Evolutionary conservation across 2,329 filamentous ascomycete species (phyloP).

Genomic region (Talaromyces sp.): DNA sequence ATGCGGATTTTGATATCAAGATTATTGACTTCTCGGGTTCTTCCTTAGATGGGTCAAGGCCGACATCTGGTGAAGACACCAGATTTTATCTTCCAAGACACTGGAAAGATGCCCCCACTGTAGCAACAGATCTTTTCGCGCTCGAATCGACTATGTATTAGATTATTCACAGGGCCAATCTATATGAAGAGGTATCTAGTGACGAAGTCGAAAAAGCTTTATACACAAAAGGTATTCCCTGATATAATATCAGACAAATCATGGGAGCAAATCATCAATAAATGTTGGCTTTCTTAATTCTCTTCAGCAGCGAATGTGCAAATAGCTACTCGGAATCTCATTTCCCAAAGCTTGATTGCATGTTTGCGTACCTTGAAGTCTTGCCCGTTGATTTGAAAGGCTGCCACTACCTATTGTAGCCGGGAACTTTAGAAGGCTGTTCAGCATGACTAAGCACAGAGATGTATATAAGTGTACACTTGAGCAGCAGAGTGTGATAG

Average conservation of each 20-base stretch:
- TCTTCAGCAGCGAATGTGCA: slow-evolving; percentile 18
- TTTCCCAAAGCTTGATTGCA: not conserved
- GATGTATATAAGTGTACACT: no score
- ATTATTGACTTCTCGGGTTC: slow-evolving; percentile 32
- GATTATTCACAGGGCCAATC: slow-evolving; percentile 18
- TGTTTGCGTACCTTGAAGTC: not conserved
- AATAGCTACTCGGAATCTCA: slow-evolving; percentile 8
- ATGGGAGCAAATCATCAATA: slow-evolving; percentile 22
- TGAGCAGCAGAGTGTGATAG: no score
- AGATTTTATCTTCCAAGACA: slow-evolving; percentile 23
- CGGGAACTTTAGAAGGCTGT: no score
- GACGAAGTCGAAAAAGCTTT: slow-evolving; percentile 20
- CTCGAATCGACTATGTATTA: slow-evolving; percentile 26
- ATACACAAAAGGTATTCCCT: slow-evolving; percentile 18
- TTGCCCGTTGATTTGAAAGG: no score
- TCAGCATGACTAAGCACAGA: no score
- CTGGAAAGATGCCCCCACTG: slow-evolving; percentile 21
- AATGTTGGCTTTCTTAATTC: slow-evolving; percentile 23
- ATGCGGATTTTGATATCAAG: slow-evolving; percentile 36
- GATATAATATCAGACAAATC: slow-evolving; percentile 19
- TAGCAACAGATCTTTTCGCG: slow-evolving; percentile 24
- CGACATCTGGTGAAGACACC: slow-evolving; percentile 9
- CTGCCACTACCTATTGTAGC: no score
- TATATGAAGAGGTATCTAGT: slow-evolving; percentile 23
- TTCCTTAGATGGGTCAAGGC: slow-evolving; percentile 17